Evolutionary conservation across 2,329 filamentous ascomycete species (phyloP), one percentile per base, ranked within the genome.

Genomic region (Pestalotiopsis sp.): DNA sequence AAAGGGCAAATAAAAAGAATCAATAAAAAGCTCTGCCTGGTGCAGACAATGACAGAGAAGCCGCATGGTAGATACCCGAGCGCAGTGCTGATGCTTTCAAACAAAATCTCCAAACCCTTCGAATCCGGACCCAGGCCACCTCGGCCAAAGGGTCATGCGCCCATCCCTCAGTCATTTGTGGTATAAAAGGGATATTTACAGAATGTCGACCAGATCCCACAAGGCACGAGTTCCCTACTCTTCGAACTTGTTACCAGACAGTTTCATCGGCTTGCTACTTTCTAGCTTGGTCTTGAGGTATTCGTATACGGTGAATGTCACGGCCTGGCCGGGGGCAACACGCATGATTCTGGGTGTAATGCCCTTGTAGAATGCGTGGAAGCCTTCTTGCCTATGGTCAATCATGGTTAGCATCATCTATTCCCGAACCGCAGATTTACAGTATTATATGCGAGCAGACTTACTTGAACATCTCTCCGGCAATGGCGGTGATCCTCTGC

Each of bases 331-430:
- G 7, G 96, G 96, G 30, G 96, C 96, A 66, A 99, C 96, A 76
- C 96, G 90, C 94, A 98, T 98, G 73, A 99, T 92, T 75, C 96
- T 89, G 6, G 96, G 96, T 60, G 96, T 99, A 81, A 99, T 99
- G 75, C 96, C 96, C 87, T 98, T 98, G 86, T 99, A 99, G 83
- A 99, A 99, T 61, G 96, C 96, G 75, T 94, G 91, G 73, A 95
- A 85, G 44, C 96, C 96, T 82, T 99, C 96, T 83, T 97, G 93
- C 76, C 92, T 93, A 78, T 81, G 20, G 35, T 14, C 4, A 35
- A n/a, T 40, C 13, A 9, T 39, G 10, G 30, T 61, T 14, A 58
- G 44, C 44, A 17, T 44, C 13, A 35, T 17, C 40, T 44, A 0
- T 17, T 1, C 17, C 2, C 3, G 7, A 59, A 1, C 3, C 13